Percentiles rank a stretch among this genome's conserved stretches.
Conservation (phyloP, 108 stramenopile species). For the Nitzschia palea region DNA sequence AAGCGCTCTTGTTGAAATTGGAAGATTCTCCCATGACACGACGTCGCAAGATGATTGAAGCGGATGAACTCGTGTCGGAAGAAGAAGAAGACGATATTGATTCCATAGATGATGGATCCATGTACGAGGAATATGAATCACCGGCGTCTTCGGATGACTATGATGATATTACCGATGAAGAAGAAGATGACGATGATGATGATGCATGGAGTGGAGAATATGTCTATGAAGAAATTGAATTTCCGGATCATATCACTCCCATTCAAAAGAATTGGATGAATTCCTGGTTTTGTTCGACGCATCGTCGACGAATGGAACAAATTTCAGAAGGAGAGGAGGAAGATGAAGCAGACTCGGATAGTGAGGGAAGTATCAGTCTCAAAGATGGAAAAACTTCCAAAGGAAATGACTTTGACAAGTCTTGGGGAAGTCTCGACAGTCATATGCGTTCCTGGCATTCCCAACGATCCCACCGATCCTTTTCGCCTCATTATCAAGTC, state of each 20-base stretch:
- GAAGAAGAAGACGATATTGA: neutral
- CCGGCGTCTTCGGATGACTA: neutral
- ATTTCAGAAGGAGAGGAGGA: slow-evolving; percentile 2
- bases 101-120: neutral
- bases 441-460: slow-evolving; percentile 1
- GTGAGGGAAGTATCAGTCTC: slow-evolving; percentile 1
- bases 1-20: too few species aligned
- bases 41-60: neutral
- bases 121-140: too few species aligned
- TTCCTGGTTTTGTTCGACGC: neutral
- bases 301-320: neutral
- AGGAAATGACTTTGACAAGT: neutral
- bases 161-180: slow-evolving; percentile 3
- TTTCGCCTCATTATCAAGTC: neutral
- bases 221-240: neutral
- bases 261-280: neutral
- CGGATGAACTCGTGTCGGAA: neutral
- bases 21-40: neutral
- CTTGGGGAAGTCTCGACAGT: neutral
- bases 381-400: neutral
- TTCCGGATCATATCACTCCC: neutral
- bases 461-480: neutral
- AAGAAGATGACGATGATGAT: neutral
- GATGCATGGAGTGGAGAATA: neutral
- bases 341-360: neutral